Evolutionary conservation across 2,329 filamentous ascomycete genomes (phyloP), one percentile per base, ranked within the genome.

Genomic region (Fusarium sacchari): DNA sequence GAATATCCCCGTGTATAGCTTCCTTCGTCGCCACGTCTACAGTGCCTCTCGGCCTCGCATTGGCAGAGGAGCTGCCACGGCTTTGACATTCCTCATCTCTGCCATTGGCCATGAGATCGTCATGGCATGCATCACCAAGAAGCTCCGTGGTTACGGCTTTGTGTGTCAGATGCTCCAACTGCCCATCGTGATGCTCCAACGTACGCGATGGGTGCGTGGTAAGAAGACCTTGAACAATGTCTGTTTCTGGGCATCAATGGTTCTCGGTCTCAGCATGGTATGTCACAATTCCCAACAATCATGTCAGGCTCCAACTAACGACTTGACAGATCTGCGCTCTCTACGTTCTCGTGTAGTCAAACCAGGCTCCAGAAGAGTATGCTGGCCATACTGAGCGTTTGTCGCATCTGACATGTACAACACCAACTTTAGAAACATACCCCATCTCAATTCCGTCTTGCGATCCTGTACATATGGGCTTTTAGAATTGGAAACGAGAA

Each of bases 51-150:
- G 93, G 15, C 90, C 91, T 18, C 91, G 92, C 76, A 91, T 97
- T 77, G 95, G 94, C 26, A 90, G 91, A 64, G 87, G 89, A 22
- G 86, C 92, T 64, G 95, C 96, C 32, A 98, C 95, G 32, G 84
- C 95, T 69, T 93, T 97, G 75, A 98, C 96, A 1, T 98, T 99
- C 80, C 84, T 98, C 64, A 93, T 98, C 78, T 95, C 92, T 67
- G 94, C 96, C 40, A 80, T 97, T 28, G 95, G 94, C 22, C 96
- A 98, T 80, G 96, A 99, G 83, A 88, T 99, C 64, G 94, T 99
- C 78, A 97, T 99, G 93, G 95, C 93, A 13, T 98, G 96, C 82
- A 98, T 99, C 81, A 98, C 95, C 32, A 96, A 98, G 86, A 98
- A 99, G 85, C 87, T 98, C 50, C 87, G 96, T 42, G 96, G 96